Percentiles rank a stretch among this genome's conserved stretches.
Conservation (phyloP, 1,284 basidiomycete species). For the Takashimella koratensis region DNA sequence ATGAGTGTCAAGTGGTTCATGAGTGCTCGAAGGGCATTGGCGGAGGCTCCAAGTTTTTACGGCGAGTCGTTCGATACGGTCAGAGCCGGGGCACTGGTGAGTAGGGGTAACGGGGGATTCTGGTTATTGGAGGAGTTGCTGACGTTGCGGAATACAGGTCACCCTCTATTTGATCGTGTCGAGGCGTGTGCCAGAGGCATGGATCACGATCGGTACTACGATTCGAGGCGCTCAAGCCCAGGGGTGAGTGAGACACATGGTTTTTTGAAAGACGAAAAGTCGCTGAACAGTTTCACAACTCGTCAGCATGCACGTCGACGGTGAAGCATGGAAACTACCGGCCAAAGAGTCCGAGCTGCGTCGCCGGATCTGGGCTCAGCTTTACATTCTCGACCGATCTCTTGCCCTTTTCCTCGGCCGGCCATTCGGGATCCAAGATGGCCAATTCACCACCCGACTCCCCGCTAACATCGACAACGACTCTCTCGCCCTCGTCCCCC, state of each 20-base stretch:
- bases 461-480: constrained; percentile 29
- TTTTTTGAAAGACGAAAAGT: background rate
- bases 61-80: constrained; percentile 34
- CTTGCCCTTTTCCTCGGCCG: constrained; percentile 27
- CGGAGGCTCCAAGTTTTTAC: constrained; percentile 26
- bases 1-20: constrained; percentile 22
- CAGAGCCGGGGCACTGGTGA: constrained; percentile 24
- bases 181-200: constrained; percentile 29
- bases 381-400: constrained; percentile 32
- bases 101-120: constrained; percentile 4
- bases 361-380: constrained; percentile 34
- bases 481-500: constrained; percentile 17
- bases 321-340: constrained; percentile 25
- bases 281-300: background rate
- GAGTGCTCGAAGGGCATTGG: constrained; percentile 23
- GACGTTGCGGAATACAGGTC: constrained; percentile 16
- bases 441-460: constrained; percentile 18
- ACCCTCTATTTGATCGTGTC: constrained; percentile 26
- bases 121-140: constrained; percentile 12
- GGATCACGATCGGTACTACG: constrained; percentile 29
- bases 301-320: constrained; percentile 33
- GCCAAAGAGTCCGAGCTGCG: constrained; percentile 29
- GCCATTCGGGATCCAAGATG: constrained; percentile 31
- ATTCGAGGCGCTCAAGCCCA: constrained; percentile 30
- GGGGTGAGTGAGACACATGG: constrained; percentile 17